Conservation (phyloP, 1,284 basidiomycete genomes). For the Marasmius fiardii region DNA sequence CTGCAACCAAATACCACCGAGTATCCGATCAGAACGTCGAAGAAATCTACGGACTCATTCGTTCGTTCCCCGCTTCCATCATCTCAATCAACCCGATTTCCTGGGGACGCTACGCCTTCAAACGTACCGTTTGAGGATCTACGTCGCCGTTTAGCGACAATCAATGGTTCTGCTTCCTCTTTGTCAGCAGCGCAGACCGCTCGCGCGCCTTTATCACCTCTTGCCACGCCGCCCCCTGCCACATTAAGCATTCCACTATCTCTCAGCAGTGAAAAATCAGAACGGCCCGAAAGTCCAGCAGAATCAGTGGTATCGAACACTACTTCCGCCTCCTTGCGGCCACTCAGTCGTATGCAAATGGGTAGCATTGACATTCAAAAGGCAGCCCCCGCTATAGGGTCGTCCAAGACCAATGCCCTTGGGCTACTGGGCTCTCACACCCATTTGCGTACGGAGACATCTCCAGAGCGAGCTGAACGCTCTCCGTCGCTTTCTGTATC, state of each 20-base stretch:
- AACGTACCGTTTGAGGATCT: constrained; percentile 71
- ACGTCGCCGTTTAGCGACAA: constrained; percentile 62
- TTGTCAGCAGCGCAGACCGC: constrained; percentile 42
- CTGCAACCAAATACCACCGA: constrained; percentile 60
- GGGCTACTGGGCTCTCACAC: constrained; percentile 73
- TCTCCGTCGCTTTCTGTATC: constrained; percentile 65
- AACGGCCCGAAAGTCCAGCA: constrained; percentile 67
- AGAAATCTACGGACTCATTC: constrained; percentile 30
- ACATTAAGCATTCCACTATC: constrained; percentile 4
- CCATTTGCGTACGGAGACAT: constrained; percentile 57
- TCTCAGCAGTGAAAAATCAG: constrained; percentile 27
- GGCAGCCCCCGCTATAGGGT: constrained; percentile 80
- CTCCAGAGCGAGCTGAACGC: constrained; percentile 64
- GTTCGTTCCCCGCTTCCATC: constrained; percentile 38
- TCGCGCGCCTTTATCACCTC: constrained; percentile 11
- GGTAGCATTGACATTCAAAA: constrained; percentile 72
- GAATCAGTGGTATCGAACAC: constrained; percentile 69
- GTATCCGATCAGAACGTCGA: constrained; percentile 29
- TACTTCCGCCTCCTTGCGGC: constrained; percentile 60
- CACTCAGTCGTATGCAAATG: constrained; percentile 58
- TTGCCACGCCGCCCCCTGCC: neutral
- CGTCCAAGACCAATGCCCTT: constrained; percentile 72
- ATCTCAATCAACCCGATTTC: constrained; percentile 38
- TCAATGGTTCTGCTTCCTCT: constrained; percentile 67
- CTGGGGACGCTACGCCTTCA: constrained; percentile 38